Evolutionary conservation across 495 filamentous ascomycete species (phyloP).

Genomic region (Talaromyces thailandensis): DNA sequence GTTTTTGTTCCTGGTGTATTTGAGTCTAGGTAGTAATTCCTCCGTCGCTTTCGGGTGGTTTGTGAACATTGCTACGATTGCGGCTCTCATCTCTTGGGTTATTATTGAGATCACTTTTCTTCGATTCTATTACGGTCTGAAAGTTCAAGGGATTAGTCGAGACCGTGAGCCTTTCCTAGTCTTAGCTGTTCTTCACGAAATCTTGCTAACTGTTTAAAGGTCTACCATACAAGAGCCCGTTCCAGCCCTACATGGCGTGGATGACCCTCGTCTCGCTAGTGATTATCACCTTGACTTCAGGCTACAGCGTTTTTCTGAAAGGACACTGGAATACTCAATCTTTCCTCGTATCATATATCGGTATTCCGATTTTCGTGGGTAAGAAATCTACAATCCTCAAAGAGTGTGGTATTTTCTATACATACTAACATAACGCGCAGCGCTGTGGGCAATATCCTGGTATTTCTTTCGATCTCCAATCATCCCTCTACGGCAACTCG

Average conservation of each 20-base stretch:
- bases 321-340: neutral
- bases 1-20: slow-evolving; percentile 16
- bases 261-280: neutral
- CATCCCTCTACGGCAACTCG: no score
- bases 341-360: no score
- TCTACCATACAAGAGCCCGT: neutral
- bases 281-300: neutral
- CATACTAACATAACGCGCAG: no score
- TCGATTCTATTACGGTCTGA: slow-evolving; percentile 43
- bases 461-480: no score
- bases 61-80: slow-evolving; percentile 42
- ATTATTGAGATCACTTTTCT: slow-evolving; percentile 43
- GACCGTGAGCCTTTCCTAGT: slow-evolving; percentile 25
- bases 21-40: slow-evolving; percentile 13
- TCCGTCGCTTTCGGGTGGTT: slow-evolving; percentile 32
- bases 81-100: slow-evolving; percentile 45
- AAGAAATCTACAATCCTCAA: no score
- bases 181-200: neutral
- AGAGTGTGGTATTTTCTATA: no score
- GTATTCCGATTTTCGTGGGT: no score
- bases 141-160: slow-evolving; percentile 33
- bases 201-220: neutral
- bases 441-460: no score
- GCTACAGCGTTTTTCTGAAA: neutral
- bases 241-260: neutral